Percentiles rank a stretch among this genome's conserved stretches.
Evolutionary conservation across 169 alveolate species (phyloP).

Genomic region (Theileria sp.): DNA sequence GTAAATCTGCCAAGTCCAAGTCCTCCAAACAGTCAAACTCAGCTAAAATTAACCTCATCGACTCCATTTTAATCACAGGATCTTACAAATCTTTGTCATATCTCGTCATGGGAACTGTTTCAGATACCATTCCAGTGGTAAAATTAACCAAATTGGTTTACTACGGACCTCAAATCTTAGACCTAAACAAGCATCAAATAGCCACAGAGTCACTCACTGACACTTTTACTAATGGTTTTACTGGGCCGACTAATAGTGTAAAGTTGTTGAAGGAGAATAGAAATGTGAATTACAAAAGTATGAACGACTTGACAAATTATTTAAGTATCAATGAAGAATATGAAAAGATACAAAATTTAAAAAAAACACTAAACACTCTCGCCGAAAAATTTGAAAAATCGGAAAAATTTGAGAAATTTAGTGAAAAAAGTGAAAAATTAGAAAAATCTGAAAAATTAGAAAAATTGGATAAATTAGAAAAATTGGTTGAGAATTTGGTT

Average conservation of each 20-base stretch:
- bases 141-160: background rate
- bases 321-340: background rate
- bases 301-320: background rate
- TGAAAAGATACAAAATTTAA: conserved; percentile 7
- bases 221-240: too few relatives aligned
- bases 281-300: background rate
- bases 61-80: conserved; percentile 10
- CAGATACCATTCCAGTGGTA: background rate
- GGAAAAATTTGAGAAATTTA: too few relatives aligned
- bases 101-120: background rate
- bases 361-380: background rate
- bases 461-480: background rate
- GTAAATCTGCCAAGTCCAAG: background rate
- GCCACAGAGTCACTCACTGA: background rate
- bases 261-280: conserved; percentile 2
- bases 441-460: background rate
- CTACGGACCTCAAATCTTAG: background rate
- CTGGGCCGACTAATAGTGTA: background rate
- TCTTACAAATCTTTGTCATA: background rate
- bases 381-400: background rate
- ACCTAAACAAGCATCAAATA: background rate
- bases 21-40: background rate
- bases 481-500: too few relatives aligned
- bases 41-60: background rate
- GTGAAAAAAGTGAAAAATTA: too few relatives aligned